Percentiles rank a stretch among this genome's conserved stretches.
These are phyloP conservation scores for Amoebophrya sp. DNA, from an alignment of 169 alveolate genomes.

Conservation along the genomic window DNA sequence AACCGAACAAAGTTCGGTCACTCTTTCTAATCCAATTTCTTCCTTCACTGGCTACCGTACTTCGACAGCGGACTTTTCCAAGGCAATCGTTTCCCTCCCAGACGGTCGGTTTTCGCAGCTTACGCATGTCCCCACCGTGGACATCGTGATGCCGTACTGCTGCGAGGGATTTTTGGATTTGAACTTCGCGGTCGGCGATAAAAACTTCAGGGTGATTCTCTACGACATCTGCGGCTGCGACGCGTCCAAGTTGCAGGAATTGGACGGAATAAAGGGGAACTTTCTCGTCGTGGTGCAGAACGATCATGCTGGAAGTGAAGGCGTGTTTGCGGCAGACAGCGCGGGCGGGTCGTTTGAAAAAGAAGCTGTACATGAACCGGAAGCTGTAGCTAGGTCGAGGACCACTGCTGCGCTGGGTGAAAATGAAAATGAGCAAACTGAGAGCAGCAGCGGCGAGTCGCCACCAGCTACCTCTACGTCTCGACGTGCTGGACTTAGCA, in stretches of 20 bases:
- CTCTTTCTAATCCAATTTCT: not conserved
- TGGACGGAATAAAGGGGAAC: not conserved
- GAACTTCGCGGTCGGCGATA: not conserved
- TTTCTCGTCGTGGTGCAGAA: not conserved
- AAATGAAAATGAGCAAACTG: too few relatives aligned
- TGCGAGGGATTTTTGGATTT: not conserved
- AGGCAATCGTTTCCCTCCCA: not conserved
- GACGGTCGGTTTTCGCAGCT: not conserved
- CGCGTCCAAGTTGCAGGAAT: not conserved
- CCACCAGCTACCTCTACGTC: too few relatives aligned
- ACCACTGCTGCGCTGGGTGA: too few relatives aligned
- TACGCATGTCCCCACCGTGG: not conserved
- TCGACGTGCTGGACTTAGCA: too few relatives aligned
- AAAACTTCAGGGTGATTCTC: not conserved
- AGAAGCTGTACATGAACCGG: too few relatives aligned
- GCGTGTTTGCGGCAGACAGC: not conserved
- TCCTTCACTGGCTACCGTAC: not conserved
- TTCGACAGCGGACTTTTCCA: not conserved
- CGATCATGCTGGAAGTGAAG: too few relatives aligned
- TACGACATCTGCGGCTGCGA: constrained; percentile 18
- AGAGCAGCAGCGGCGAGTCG: too few relatives aligned
- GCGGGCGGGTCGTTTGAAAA: not conserved
- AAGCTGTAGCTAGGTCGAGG: too few relatives aligned
- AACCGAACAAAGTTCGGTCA: not conserved
- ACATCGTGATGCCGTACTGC: not conserved